Evolutionary conservation across 306 rosid species (phyloP).

Genomic region (Cucurbita moschata): DNA sequence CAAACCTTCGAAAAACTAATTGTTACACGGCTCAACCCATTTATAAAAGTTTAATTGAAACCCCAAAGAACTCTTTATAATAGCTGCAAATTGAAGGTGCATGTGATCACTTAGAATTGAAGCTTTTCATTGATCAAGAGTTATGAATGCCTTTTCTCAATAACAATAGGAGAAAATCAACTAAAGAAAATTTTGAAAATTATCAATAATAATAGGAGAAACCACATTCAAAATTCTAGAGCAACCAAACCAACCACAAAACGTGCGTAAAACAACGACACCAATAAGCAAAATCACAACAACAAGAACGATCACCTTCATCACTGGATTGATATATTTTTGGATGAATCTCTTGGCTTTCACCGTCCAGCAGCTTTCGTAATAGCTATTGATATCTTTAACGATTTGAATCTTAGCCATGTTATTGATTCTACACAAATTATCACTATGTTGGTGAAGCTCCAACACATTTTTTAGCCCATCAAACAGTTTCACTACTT

Average conservation of each 20-base stretch:
- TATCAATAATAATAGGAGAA: background rate
- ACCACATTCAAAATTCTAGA: background rate
- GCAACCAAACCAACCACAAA: slow-evolving; percentile 1
- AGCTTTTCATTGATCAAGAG: too few relatives aligned
- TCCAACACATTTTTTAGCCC: background rate
- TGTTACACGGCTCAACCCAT: too few relatives aligned
- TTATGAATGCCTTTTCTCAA: too few relatives aligned
- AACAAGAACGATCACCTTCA: background rate
- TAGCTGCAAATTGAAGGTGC: too few relatives aligned
- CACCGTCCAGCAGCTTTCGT: background rate
- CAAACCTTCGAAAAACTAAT: too few relatives aligned
- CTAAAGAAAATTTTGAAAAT: too few relatives aligned
- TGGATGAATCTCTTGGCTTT: background rate
- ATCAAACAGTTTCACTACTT: background rate
- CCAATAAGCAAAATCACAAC: background rate
- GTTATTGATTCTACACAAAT: background rate
- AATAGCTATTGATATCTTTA: slow-evolving; percentile 2
- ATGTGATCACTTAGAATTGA: too few relatives aligned
- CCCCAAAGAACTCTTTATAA: too few relatives aligned
- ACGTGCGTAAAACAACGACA: background rate
- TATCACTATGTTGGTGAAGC: background rate
- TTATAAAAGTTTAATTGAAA: too few relatives aligned
- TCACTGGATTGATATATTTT: background rate
- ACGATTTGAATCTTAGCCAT: background rate
- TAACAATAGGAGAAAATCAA: too few relatives aligned